A percentile compares a stretch with the other conserved stretches of the same genome.
phyloP scores from a whole-genome alignment of 768 basidiomycete genomes.

The Agrocybe pediades region DNA sequence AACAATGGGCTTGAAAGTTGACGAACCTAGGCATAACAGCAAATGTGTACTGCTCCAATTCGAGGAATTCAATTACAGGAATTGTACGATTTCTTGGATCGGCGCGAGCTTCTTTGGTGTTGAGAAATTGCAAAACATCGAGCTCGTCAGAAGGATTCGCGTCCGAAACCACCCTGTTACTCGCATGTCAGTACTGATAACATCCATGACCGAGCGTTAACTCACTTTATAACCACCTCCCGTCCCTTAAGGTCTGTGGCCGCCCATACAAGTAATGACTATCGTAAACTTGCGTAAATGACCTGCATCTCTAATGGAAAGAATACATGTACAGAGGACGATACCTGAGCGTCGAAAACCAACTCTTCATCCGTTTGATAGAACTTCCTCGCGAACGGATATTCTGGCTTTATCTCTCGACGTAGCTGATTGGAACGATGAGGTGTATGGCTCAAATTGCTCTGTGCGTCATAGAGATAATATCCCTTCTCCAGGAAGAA shows the following conservation, averaged over 20 bases:
- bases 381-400: background rate
- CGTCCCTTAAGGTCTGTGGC: slow-evolving; percentile 11
- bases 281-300: background rate
- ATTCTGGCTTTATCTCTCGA: too few relatives aligned
- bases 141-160: background rate
- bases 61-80: slow-evolving; percentile 12
- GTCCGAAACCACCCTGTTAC: background rate
- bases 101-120: background rate
- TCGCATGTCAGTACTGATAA: background rate
- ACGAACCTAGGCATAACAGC: slow-evolving; percentile 20
- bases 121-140: slow-evolving; percentile 1
- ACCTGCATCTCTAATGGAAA: too few relatives aligned
- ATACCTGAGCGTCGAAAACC: too few relatives aligned
- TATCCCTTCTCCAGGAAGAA: too few relatives aligned
- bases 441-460: too few relatives aligned
- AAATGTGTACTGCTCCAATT: slow-evolving; percentile 10
- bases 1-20: too few relatives aligned
- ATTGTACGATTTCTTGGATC: slow-evolving; percentile 18
- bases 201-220: background rate
- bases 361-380: background rate
- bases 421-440: too few relatives aligned
- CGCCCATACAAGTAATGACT: slow-evolving; percentile 8
- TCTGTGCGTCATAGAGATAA: too few relatives aligned
- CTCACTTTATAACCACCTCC: slow-evolving; percentile 17
- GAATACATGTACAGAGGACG: too few relatives aligned